Evolutionary conservation across 2,329 filamentous ascomycete genomes (phyloP), one percentile per base, ranked within the genome.

Genomic region (Elsinoe ampelina): DNA sequence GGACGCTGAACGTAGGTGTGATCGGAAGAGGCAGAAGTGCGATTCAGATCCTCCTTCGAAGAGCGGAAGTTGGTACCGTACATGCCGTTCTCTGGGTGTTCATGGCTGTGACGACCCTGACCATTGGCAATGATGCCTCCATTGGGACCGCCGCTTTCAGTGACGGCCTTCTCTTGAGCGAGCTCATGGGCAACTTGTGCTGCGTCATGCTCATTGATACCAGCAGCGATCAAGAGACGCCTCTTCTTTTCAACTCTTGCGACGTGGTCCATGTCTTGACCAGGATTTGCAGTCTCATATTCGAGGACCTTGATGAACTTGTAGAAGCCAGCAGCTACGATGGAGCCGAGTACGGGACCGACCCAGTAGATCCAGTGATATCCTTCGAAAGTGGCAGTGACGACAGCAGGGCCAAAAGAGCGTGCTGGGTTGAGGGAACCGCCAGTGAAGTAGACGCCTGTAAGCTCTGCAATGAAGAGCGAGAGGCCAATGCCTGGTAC

Each of bases 401-500:
- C 65, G 10, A 68, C 65, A 35, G 62, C 63, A 45, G 61, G 68
- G 15, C 68, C 68, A 58, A 71, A 70, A 0, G 66, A 68, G 36
- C 68, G 62, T 5, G 68, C 68, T 17, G 68, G 68, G 58, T 71
- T 71, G 20, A 70, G 61, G 54, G 63, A 66, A 54, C 65, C 60
- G 43, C 62, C 59, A 22, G 63, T 76, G 62, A 71, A 76, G 58
- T 67, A 73, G 56, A 66, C 63, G 13, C 67, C 67, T 12, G 64
- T 57, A 50, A 78, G 64, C 58, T 77, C 73, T 26, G 73, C 71
- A 48, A 77, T 68, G 64, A 77, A 78, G 0, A 77, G 68, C 39
- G 73, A 66, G 30, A 76, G 67, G 2, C 74, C 73, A 55, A 75
- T 75, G 15, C 59, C 59, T 43, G 30, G 7, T 19, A 36, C 22